These are phyloP conservation scores for Blepharisma japonicum DNA, from an alignment of 73 alveolate genomes.

Conservation along the genomic window DNA sequence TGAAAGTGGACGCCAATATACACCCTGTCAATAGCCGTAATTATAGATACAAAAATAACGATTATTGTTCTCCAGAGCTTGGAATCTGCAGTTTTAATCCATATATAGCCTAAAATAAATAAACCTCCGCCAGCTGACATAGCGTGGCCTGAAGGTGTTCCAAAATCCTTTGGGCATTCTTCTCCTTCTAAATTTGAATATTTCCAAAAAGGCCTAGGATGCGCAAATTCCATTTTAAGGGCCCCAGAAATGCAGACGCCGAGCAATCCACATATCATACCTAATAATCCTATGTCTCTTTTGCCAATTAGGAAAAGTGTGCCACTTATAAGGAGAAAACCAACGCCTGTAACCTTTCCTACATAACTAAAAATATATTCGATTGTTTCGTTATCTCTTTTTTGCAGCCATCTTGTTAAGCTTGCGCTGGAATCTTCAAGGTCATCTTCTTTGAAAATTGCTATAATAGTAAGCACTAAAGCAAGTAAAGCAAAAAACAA, in stretches of 20 bases:
- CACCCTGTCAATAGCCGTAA: background rate
- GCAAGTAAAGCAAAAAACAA: background rate
- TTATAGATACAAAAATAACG: background rate
- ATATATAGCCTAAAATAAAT: background rate
- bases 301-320: background rate
- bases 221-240: slow-evolving; percentile 4
- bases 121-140: slow-evolving; percentile 8
- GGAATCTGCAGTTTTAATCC: background rate
- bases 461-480: background rate
- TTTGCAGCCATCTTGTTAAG: background rate
- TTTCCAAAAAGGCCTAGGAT: slow-evolving; percentile 26
- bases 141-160: slow-evolving; percentile 27
- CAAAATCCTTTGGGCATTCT: slow-evolving; percentile 6
- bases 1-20: slow-evolving; percentile 15
- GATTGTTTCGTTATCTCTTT: background rate
- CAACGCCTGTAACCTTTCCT: background rate
- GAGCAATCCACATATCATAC: background rate
- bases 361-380: background rate
- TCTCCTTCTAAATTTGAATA: background rate
- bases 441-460: background rate
- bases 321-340: background rate
- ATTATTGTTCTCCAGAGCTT: background rate
- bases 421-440: background rate
- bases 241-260: slow-evolving; percentile 13
- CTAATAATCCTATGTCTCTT: background rate